These are phyloP conservation scores for Penicillium flavigenum DNA, from an alignment of 495 filamentous ascomycete species.

Conservation along the genomic window DNA sequence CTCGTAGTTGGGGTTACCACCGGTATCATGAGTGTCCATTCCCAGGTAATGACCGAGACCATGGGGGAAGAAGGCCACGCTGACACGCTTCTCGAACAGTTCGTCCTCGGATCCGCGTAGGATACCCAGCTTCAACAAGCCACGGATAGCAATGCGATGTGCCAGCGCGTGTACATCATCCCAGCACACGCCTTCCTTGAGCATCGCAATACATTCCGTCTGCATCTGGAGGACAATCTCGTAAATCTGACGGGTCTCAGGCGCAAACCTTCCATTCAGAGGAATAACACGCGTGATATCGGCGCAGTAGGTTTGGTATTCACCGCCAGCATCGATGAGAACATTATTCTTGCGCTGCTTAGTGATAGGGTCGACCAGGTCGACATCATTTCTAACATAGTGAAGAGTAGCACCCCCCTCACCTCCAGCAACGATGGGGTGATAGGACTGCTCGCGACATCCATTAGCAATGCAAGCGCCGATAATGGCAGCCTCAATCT, in stretches of 20 bases:
- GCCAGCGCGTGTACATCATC: constrained; percentile 78
- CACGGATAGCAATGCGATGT: constrained; percentile 78
- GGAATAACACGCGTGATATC: constrained; percentile 93
- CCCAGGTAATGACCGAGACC: constrained; percentile 90
- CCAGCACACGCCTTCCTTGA: constrained; percentile 79
- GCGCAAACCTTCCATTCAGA: constrained; percentile 69
- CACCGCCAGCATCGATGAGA: constrained; percentile 80
- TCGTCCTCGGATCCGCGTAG: constrained; percentile 66
- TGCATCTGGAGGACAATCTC: constrained; percentile 88
- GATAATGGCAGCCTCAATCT: constrained; percentile 78
- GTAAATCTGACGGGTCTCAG: constrained; percentile 76
- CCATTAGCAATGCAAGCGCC: constrained; percentile 72
- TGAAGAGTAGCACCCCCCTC: constrained; percentile 80
- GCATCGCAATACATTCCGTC: constrained; percentile 63
- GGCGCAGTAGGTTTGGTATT: constrained; percentile 76
- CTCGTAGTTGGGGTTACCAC: constrained; percentile 80
- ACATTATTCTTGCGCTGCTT: constrained; percentile 65
- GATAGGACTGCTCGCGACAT: constrained; percentile 77
- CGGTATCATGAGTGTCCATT: constrained; percentile 93
- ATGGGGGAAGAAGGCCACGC: constrained; percentile 88
- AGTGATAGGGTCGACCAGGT: constrained; percentile 44
- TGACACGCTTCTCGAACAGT: constrained; percentile 70
- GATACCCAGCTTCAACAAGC: constrained; percentile 73
- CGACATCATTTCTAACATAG: constrained; percentile 75
- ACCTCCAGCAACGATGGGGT: constrained; percentile 77